phyloP scores from a whole-genome alignment of 169 alveolate species.

The Amoebophrya sp. region DNA sequence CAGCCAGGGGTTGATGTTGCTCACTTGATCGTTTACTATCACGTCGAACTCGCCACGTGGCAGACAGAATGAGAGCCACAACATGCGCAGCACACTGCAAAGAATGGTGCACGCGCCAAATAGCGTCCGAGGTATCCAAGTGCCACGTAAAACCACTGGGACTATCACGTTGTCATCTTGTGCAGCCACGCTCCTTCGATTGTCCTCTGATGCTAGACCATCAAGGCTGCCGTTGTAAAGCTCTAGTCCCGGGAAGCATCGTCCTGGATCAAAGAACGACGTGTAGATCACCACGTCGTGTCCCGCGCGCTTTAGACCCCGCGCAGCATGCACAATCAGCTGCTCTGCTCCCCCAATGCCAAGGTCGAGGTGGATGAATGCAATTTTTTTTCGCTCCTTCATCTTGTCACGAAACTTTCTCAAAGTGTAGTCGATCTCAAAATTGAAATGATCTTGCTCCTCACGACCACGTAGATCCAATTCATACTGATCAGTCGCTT shows the following conservation, averaged over 20 bases:
- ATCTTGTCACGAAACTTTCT: no score
- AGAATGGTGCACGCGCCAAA: slow-evolving; percentile 59
- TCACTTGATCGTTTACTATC: slow-evolving; percentile 71
- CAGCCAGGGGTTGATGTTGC: slow-evolving; percentile 52
- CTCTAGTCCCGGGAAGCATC: slow-evolving; percentile 63
- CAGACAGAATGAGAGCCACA: slow-evolving; percentile 53
- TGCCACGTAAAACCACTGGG: slow-evolving; percentile 71
- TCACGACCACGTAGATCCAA: no score
- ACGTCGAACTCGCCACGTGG: slow-evolving; percentile 69
- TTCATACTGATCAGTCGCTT: no score
- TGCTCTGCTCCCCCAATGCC: slow-evolving; percentile 93
- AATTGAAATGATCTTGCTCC: no score
- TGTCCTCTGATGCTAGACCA: no score
- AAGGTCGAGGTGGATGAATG: slow-evolving; percentile 84
- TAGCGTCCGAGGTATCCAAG: slow-evolving; percentile 62
- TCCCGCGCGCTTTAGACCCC: slow-evolving; percentile 67
- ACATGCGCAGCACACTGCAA: slow-evolving; percentile 75
- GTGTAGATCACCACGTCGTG: slow-evolving; percentile 71
- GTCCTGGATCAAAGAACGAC: slow-evolving; percentile 71
- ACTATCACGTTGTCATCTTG: slow-evolving; percentile 27
- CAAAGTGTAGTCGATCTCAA: no score
- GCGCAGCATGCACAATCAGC: slow-evolving; percentile 73
- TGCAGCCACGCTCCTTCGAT: no score
- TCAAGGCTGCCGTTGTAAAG: no score
- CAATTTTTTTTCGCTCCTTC: slow-evolving; percentile 41